Base-by-base conservation (phyloP, 257 asterid species). In the Solanum commersonii region DNA sequence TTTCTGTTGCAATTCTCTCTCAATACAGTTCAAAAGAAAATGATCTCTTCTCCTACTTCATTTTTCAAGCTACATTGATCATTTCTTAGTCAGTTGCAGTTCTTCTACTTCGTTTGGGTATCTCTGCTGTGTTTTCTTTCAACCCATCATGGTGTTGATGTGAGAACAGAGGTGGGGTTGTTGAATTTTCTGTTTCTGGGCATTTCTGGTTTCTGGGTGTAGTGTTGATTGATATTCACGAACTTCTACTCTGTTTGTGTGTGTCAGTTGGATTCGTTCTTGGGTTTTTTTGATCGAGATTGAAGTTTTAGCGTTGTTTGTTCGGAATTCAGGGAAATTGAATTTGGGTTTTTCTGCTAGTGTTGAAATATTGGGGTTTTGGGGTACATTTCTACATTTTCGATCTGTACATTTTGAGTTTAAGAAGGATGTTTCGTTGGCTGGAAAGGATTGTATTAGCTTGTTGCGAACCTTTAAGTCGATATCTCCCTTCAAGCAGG, bases 391-490 rank as follows among this genome's bases (percentile, higher is more conserved):
- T 72, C 14, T 33, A 16, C 8, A 74, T 74, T 35, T 25, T 74
- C 6, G 52, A 74, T 37, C 83, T 74, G 83, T 63, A 18, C 22
- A 14, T 34, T 29, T 35, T 38, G 87, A 77, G 83, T 92, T 56
- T 88, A 85, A 87, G 70, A 42, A 71, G 98, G 95, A 96, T 95
- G 98, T 89, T 85, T 90, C 93, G 98, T 88, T 93, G 89, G 93
- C 60, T 94, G 88, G 94, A 92, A 89, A 93, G 91, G 87, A 88
- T 90, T 84, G 93, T 87, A 73, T 89, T 93, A 87, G 84, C 94
- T 34, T 94, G 95, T 89, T 86, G 94, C 90, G 90, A 93, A 37
- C 97, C 97, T 67, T 94, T 94, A 90, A 90, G 96, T 92, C 96
- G 90, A 89, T 93, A 93, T 93, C 94, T 91, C 90, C 98, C 94